phyloP scores from a whole-genome alignment of 495 filamentous ascomycete species.

The Bathelium albidoporum region DNA sequence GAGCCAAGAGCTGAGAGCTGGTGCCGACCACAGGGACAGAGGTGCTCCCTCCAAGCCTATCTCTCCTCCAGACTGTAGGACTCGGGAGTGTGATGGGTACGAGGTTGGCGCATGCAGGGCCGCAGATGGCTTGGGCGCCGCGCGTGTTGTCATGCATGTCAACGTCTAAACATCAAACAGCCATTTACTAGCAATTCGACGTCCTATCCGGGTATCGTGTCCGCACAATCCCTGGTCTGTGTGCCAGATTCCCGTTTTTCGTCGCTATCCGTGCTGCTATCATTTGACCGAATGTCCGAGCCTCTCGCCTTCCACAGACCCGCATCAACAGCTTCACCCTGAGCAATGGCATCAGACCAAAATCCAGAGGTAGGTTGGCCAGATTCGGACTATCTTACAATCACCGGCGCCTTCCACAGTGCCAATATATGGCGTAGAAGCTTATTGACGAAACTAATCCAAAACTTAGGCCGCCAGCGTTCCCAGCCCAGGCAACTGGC shows the following conservation, averaged over 20 bases:
- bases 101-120: not conserved
- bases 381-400: not conserved
- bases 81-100: not conserved
- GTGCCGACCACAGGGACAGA: too few species aligned
- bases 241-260: too few species aligned
- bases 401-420: not conserved
- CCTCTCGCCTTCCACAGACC: too few species aligned
- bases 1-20: too few species aligned
- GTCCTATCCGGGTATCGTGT: too few species aligned
- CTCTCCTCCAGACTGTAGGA: too few species aligned
- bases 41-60: too few species aligned
- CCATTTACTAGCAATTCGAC: too few species aligned
- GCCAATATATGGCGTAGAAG: not conserved
- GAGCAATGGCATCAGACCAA: not conserved
- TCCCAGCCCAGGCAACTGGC: slow-evolving; percentile 47
- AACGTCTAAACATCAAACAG: slow-evolving; percentile 3
- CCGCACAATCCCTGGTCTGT: too few species aligned
- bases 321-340: not conserved
- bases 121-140: not conserved
- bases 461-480: not conserved
- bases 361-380: slow-evolving; percentile 3
- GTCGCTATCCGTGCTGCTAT: too few species aligned
- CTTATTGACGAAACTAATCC: not conserved
- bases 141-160: not conserved
- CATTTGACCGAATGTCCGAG: too few species aligned